Base-by-base conservation (phyloP, 1,284 basidiomycete genomes). In the Cryptococcus sp. region DNA sequence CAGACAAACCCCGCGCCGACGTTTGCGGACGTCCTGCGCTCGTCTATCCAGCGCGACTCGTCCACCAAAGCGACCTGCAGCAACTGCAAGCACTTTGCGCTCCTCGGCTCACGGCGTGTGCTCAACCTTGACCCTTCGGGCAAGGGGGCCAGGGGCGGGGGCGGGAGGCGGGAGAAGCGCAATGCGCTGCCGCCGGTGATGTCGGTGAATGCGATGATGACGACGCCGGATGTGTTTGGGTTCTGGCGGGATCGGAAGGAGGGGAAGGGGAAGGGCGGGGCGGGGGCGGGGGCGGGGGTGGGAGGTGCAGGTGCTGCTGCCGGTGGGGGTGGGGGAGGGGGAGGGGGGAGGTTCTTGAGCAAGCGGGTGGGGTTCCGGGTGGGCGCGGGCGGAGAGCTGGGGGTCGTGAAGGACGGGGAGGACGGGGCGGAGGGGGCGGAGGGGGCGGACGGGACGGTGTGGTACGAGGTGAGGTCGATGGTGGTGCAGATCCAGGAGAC, bases 11-110 rank as follows among this genome's bases (percentile, higher is more conserved):
- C 21, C 35, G 38, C 40, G 18, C 20, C 54, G 12, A 46, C 52
- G 46, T 93, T 98, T 67, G 70, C 83, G 2, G 83, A 84, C 2
- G 81, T 96, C 53, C 79, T 98, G 2, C 82, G 84, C 3, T 80
- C 83, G 37, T 93, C 95, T 8, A 77, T 98, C 16, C 79, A 88
- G 24, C 87, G 91, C 15, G 87, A 92, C 58, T 86, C 87, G 55
- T 83, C 84, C 35, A 88, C 93, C 66, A 92, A 92, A 74, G 87
- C 90, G 3, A 86, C 85, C 3, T 98, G 96, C 74, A 84, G 85
- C 60, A 82, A 81, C 3, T 98, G 95, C 79, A 88, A 86, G 72
- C 83, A 85, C 46, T 85, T 87, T 65, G 78, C 87, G 4, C 85
- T 82, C 9, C 87, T 94, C 62, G 82, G 85, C 39, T 86, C 87